These are phyloP conservation scores for Alternaria alternata DNA, from an alignment of 2,329 filamentous ascomycete species.

Conservation along the genomic window DNA sequence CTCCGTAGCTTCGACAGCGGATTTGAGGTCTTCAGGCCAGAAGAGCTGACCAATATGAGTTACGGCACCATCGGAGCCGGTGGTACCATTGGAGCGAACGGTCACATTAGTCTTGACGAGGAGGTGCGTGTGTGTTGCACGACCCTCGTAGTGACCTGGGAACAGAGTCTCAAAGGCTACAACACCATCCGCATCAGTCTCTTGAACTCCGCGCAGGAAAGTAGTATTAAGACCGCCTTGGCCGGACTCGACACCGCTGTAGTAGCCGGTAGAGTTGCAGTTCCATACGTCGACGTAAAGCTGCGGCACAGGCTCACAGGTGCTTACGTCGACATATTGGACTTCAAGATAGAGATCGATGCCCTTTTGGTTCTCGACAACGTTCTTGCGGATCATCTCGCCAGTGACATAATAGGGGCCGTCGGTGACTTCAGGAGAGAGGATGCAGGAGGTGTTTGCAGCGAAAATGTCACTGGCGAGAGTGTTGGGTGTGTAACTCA, in stretches of 20 bases:
- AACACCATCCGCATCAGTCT: not conserved
- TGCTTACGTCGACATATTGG: not conserved
- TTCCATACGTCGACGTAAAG: not conserved
- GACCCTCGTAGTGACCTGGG: not conserved
- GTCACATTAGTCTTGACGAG: not conserved
- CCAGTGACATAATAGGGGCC: not conserved
- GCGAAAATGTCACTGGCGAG: conserved; percentile 27
- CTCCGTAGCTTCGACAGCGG: not conserved
- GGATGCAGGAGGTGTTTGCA: conserved; percentile 35
- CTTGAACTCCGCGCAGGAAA: not conserved
- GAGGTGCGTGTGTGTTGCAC: not conserved
- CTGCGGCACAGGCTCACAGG: not conserved
- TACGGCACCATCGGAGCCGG: not conserved
- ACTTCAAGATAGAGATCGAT: not conserved
- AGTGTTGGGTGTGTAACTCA: conserved; percentile 14
- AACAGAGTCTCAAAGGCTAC: not conserved
- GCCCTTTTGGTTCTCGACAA: not conserved
- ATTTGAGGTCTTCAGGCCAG: not conserved
- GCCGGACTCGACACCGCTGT: not conserved
- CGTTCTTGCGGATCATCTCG: not conserved
- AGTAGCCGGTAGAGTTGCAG: not conserved
- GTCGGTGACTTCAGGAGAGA: conserved; percentile 35
- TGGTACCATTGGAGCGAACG: not conserved
- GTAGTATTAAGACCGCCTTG: not conserved
- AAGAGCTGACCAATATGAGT: not conserved